These are phyloP conservation scores for Endotrypanum monterogeii DNA, from an alignment of 208 protist genomes.

Conservation along the genomic window DNA sequence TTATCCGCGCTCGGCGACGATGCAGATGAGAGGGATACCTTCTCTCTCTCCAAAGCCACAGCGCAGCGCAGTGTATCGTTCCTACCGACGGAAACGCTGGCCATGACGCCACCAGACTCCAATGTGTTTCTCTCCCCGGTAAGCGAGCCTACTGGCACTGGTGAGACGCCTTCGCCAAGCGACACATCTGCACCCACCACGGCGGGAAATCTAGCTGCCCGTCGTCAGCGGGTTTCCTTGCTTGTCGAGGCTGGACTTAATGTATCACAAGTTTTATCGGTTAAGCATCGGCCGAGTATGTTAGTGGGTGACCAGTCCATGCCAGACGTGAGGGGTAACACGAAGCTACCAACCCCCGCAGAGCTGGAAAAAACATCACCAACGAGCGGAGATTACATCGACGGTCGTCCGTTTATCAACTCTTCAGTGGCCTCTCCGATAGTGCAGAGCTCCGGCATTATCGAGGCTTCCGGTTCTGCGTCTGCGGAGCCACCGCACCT, in stretches of 20 bases:
- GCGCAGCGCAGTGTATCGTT: background rate
- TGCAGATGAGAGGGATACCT: background rate
- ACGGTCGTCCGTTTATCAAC: background rate
- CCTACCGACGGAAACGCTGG: background rate
- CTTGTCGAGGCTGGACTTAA: background rate
- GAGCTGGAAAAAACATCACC: background rate
- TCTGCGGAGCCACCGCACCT: background rate
- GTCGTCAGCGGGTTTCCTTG: background rate
- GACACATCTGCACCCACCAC: background rate
- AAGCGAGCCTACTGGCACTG: background rate
- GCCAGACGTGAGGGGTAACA: background rate
- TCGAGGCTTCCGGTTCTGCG: background rate
- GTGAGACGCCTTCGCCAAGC: background rate
- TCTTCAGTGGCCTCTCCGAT: background rate
- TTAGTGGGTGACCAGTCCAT: background rate
- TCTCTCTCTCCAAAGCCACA: constrained; percentile 6
- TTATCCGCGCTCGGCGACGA: constrained; percentile 6
- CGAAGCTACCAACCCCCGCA: background rate
- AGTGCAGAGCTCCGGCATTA: background rate
- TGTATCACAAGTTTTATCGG: background rate
- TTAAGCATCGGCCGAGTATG: too few relatives aligned
- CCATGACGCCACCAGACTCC: constrained; percentile 12
- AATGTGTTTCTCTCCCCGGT: constrained; percentile 22
- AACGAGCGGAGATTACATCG: background rate
- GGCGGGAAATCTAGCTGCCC: background rate